Conservation (phyloP, 1,284 basidiomycete species). For the Ganoderma boninense region DNA sequence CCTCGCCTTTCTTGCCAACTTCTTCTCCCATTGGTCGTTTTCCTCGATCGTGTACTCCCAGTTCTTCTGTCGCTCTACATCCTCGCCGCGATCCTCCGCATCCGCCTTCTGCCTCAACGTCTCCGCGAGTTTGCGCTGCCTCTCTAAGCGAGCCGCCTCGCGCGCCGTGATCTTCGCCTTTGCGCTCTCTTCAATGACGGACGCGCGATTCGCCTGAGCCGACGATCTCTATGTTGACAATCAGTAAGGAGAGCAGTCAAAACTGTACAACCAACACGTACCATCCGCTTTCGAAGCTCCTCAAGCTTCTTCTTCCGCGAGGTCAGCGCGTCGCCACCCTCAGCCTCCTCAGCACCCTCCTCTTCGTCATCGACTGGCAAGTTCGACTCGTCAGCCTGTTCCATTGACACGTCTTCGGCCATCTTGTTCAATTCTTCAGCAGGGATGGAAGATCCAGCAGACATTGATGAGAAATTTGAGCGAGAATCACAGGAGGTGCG, state of each 20-base stretch:
- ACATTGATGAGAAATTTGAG: conserved; percentile 6
- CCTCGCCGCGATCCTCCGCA: conserved; percentile 86
- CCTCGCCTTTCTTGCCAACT: conserved; percentile 76
- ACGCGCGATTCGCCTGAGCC: conserved; percentile 81
- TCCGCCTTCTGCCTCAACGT: conserved; percentile 88
- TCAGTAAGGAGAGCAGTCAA: conserved; percentile 10
- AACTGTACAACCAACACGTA: conserved; percentile 45
- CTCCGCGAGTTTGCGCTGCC: conserved; percentile 90
- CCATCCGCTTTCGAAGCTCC: conserved; percentile 80
- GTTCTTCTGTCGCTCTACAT: conserved; percentile 82
- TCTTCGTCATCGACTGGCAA: conserved; percentile 30
- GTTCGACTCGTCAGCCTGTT: conserved; percentile 42
- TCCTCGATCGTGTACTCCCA: conserved; percentile 97
- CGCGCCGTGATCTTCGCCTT: conserved; percentile 78
- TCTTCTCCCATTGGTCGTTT: conserved; percentile 94
- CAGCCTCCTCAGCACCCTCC: conserved; percentile 16
- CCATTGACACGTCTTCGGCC: conserved; percentile 33
- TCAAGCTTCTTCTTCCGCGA: conserved; percentile 83
- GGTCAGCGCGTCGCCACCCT: conserved; percentile 54
- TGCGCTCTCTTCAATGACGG: conserved; percentile 84
- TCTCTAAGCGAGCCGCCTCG: conserved; percentile 83
- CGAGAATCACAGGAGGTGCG: too few species aligned
- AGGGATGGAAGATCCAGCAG: conserved; percentile 10
- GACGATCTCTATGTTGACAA: conserved; percentile 68
- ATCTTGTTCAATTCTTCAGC: conserved; percentile 26